phyloP scores from a whole-genome alignment of 2,329 filamentous ascomycete genomes.

The Colletotrichum navitas region DNA sequence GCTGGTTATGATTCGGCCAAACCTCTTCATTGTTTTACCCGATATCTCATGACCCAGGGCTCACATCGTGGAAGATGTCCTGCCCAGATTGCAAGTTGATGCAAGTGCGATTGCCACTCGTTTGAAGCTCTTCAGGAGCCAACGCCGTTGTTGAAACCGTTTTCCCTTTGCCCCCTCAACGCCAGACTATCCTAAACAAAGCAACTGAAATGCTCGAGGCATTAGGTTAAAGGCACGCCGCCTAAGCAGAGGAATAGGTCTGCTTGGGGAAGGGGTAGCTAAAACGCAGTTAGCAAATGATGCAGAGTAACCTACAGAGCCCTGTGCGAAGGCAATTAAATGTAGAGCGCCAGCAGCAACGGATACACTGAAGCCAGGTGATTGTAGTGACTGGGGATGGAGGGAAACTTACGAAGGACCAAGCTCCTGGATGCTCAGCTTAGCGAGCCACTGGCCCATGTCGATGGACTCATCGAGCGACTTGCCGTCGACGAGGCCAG shows the following conservation, averaged over 20 bases:
- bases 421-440: constrained; percentile 92
- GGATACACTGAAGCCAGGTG: neutral
- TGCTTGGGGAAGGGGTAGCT: constrained; percentile 89
- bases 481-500: constrained; percentile 89
- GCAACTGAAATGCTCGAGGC: constrained; percentile 38
- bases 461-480: constrained; percentile 82
- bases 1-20: constrained; percentile 28
- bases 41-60: constrained; percentile 41
- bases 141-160: constrained; percentile 69
- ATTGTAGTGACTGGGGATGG: neutral
- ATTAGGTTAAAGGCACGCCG: constrained; percentile 38
- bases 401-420: constrained; percentile 87
- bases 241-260: constrained; percentile 69
- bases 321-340: neutral
- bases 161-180: constrained; percentile 58
- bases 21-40: constrained; percentile 32
- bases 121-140: constrained; percentile 49
- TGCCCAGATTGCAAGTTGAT: constrained; percentile 46
- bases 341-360: neutral
- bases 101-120: constrained; percentile 46
- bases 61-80: constrained; percentile 59
- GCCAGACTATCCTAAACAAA: constrained; percentile 50
- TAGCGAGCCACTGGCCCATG: constrained; percentile 96
- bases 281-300: constrained; percentile 43
- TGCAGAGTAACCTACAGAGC: constrained; percentile 9